Conservation (phyloP, 345 rosid species). For the Sonneratia alba region DNA sequence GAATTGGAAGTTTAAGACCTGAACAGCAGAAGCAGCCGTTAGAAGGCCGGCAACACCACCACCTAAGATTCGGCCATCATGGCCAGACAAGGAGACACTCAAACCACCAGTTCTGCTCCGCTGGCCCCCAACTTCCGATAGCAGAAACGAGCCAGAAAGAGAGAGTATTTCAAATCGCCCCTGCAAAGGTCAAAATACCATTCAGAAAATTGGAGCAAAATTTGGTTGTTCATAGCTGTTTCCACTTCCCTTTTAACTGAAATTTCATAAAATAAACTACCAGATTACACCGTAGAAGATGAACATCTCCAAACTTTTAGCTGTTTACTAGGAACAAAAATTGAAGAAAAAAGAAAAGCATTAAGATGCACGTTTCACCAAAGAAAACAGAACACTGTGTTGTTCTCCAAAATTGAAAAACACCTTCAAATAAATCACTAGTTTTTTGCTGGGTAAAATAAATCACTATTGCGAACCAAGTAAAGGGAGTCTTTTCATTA, state of each 20-base stretch:
- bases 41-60: conserved; percentile 81
- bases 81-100: conserved; percentile 70
- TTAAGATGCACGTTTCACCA: no score
- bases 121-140: conserved; percentile 58
- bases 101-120: conserved; percentile 63
- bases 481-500: not conserved
- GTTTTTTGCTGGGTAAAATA: not conserved
- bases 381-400: not conserved
- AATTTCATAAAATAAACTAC: no score
- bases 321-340: no score
- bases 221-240: not conserved
- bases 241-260: no score
- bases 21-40: conserved; percentile 76
- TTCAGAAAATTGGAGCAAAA: not conserved
- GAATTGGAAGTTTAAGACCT: conserved; percentile 28
- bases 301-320: no score
- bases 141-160: conserved; percentile 68
- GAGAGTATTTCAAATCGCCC: conserved; percentile 85
- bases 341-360: no score
- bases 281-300: no score
- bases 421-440: no score
- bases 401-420: not conserved
- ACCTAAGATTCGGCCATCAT: conserved; percentile 81
- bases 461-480: not conserved
- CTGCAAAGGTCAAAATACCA: conserved; percentile 24